Evolutionary conservation across 257 asterid species (phyloP).

Genomic region (Fraxinus americana): DNA sequence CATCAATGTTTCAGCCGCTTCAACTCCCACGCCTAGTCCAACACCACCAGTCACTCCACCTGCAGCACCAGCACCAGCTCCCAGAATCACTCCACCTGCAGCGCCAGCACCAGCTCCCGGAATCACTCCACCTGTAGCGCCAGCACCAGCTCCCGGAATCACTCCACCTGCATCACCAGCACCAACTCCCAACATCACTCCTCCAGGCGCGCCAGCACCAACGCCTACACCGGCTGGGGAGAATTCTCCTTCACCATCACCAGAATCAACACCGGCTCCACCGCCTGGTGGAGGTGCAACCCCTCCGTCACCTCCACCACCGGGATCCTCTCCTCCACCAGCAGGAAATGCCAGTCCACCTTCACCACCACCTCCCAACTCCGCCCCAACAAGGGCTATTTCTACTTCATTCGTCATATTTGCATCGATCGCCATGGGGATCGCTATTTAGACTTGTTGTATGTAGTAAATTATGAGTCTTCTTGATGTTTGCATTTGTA

Average conservation of each 20-base stretch:
- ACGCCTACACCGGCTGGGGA: slow-evolving; percentile 9
- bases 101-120: slow-evolving; percentile 15
- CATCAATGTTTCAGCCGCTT: slow-evolving; percentile 47
- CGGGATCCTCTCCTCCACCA: slow-evolving; percentile 12
- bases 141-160: slow-evolving; percentile 28
- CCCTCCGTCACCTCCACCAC: background rate
- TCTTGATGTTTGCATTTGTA: slow-evolving; percentile 21
- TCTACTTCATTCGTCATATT: slow-evolving; percentile 23
- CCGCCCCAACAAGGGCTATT: slow-evolving; percentile 26
- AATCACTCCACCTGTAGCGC: slow-evolving; percentile 13
- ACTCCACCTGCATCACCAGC: slow-evolving; percentile 20
- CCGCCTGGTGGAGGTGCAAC: background rate
- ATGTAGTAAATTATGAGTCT: slow-evolving; percentile 19
- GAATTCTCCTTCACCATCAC: slow-evolving; percentile 18
- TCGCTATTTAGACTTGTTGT: slow-evolving; percentile 35
- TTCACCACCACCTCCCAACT: slow-evolving; percentile 39
- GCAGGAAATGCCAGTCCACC: slow-evolving; percentile 25
- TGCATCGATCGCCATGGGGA: slow-evolving; percentile 27
- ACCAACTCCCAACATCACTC: slow-evolving; percentile 25
- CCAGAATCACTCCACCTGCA: slow-evolving; percentile 17
- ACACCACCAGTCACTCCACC: background rate
- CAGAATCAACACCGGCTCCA: slow-evolving; percentile 27
- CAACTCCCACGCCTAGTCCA: slow-evolving; percentile 30
- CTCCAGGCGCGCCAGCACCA: slow-evolving; percentile 23
- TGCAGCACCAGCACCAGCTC: slow-evolving; percentile 32